Base-by-base conservation (phyloP, 2,329 filamentous ascomycete species). In the Trichoderma breve region DNA sequence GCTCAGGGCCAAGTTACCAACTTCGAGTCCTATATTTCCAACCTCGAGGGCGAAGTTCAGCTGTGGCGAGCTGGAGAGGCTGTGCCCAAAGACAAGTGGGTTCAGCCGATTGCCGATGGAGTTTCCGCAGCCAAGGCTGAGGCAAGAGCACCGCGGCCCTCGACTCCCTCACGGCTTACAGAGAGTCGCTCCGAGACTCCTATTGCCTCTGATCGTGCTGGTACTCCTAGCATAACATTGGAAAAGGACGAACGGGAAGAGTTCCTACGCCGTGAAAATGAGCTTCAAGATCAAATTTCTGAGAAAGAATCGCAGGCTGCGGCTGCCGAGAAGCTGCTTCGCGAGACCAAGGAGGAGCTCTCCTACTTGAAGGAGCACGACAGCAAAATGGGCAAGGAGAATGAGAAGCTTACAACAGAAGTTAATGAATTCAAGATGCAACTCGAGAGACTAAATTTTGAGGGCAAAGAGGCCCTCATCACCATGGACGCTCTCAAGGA, bases 401-500 rank as follows among this genome's bases (percentile, higher is more conserved):
- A 98, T 76, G 96, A 99, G 81, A 91, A 90, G 75, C 87, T 98
- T 72, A 92, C 90, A 12, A 89, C 90, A 71, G 95, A 98, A 79
- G 90, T 95, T 73, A 98, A 98, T 78, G 94, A 97, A 79, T 89
- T 97, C 79, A 95, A 93, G 81, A 97, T 99, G 95, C 94, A 98
- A 79, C 88, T 99, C 30, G 96, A 99, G 84, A 94, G 97, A 80
- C 88, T 99, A 69, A 92, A 91, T 4, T 99, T 98, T 77, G 96
- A 99, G 86, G 92, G 93, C 84, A 98, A 98, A 84, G 96, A 99
- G 83, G 94, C 94, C 12, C 90, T 93, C 77, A 99, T 99, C 80
- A 98, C 95, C 34, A 98, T 99, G 93, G 96, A 99, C 79, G 93
- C 94, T 51, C 86, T 99, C 65, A 98, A 98, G 83, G 96, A 98